phyloP scores from a whole-genome alignment of 192 early-diverging fungal species.

The Paraglomus occultum region DNA sequence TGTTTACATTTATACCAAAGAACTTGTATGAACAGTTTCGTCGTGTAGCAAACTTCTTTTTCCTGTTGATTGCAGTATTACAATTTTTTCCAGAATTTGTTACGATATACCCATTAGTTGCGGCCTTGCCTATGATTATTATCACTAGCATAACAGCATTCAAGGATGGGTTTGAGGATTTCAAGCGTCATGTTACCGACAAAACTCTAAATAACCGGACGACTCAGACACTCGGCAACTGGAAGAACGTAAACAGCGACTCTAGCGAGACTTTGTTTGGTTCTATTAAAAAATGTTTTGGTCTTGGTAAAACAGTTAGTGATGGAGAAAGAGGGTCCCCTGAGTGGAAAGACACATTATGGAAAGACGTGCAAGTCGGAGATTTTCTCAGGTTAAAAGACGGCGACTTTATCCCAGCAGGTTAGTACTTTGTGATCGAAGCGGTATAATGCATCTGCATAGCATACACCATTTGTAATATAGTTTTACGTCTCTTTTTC shows the following conservation, averaged over 20 bases:
- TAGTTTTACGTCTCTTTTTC: neutral
- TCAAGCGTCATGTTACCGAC: conserved; percentile 77
- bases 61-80: conserved; percentile 78
- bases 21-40: conserved; percentile 96
- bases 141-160: conserved; percentile 72
- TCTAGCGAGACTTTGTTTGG: neutral
- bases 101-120: conserved; percentile 68
- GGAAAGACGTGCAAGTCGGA: conserved; percentile 76
- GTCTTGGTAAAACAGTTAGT: neutral
- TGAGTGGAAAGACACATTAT: conserved; percentile 60
- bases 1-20: conserved; percentile 87
- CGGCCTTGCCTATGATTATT: conserved; percentile 76
- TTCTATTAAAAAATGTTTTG: neutral
- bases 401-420: conserved; percentile 83
- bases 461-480: neutral
- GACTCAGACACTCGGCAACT: conserved; percentile 47
- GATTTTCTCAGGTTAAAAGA: conserved; percentile 85
- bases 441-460: too few relatives aligned
- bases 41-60: conserved; percentile 90
- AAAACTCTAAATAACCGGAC: conserved; percentile 66
- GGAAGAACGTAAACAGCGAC: conserved; percentile 53
- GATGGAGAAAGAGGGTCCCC: neutral
- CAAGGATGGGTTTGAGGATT: conserved; percentile 93
- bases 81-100: conserved; percentile 62
- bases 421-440: conserved; percentile 32